Conservation (phyloP, 148 eudicot species). For the Persicaria maculosa region DNA sequence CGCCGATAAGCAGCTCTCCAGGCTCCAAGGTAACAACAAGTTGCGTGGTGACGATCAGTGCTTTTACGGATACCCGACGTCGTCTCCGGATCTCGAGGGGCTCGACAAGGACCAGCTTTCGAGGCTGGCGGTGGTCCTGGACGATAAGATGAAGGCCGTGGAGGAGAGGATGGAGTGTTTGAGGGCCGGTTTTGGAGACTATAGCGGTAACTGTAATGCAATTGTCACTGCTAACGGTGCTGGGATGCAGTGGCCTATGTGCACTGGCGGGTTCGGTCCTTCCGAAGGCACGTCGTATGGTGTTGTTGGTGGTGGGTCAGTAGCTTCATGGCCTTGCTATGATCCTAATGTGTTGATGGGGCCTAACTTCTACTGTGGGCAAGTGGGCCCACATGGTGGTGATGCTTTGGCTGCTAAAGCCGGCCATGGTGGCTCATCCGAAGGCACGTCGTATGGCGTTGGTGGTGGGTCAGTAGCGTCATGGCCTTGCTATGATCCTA, state of each 20-base stretch:
- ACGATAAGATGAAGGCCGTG: not conserved
- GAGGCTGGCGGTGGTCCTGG: not conserved
- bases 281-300: not conserved
- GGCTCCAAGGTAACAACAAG: not conserved
- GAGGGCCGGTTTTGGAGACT: not conserved
- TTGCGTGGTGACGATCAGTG: too few species aligned
- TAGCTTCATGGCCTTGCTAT: not conserved
- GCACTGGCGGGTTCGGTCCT: not conserved
- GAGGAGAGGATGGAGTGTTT: not conserved
- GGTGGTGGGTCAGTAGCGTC: not conserved
- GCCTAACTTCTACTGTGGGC: not conserved
- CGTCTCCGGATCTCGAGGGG: not conserved
- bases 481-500: not conserved
- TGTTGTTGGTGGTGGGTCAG: not conserved
- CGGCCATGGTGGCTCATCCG: not conserved
- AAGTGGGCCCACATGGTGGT: not conserved
- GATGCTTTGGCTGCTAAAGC: too few species aligned
- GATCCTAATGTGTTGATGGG: not conserved
- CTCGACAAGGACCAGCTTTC: not conserved
- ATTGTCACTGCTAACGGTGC: not conserved
- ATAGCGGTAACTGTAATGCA: not conserved
- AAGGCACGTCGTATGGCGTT: not conserved
- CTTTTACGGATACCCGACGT: not conserved
- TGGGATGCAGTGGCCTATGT: not conserved
- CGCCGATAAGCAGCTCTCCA: too few species aligned